Base-by-base conservation (phyloP, 768 basidiomycete species). In the Agaricus sinodeliciosus region DNA sequence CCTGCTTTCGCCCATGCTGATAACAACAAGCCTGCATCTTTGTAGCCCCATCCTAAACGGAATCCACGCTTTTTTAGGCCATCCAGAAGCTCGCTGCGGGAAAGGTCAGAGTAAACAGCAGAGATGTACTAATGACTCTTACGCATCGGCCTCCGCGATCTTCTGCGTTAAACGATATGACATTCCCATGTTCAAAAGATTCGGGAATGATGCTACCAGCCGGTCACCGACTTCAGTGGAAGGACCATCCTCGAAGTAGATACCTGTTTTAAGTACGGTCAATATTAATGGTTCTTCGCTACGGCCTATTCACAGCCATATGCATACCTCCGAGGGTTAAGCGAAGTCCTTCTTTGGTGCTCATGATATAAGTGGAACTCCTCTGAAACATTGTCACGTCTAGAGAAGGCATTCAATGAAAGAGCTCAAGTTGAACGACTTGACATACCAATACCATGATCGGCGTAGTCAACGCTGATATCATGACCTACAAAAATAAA, bases 331-430 rank as follows among this genome's bases (percentile, higher is more conserved):
- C 63, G 28, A 72, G 49, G 7, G 68, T 48, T 15, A 64, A 45
- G 12, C 57, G 53, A 15, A 59, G 58, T 3, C 77, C 77, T 26
- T 74, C 67, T 53, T 74, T 72, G 3, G 69, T 71, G 1, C 71
- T 69, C 72, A 82, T 79, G 51, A 82, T 64, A 58, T 80, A 84
- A 3, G 79, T 83, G 0, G 80, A 72, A 44, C 75, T 71, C 22
- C 84, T 73, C 64, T 87, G 84, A 57, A 68, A 74, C 70, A 82
- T 77, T 0, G 79, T 81, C 6, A 81, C 76, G 55, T 80, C 80
- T 80, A 45, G 31, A 45, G n/a, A 27, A 9, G 25, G 2, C 12
- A 5, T 34, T 34, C 12, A 15, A 19, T 28, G 34, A 13, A 19
- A 31, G 22, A 22, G 11, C 26, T 4, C 15, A 28, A 11, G 22